These are phyloP conservation scores for Kwoniella dejecticola DNA, from an alignment of 768 basidiomycete species.

Conservation along the genomic window DNA sequence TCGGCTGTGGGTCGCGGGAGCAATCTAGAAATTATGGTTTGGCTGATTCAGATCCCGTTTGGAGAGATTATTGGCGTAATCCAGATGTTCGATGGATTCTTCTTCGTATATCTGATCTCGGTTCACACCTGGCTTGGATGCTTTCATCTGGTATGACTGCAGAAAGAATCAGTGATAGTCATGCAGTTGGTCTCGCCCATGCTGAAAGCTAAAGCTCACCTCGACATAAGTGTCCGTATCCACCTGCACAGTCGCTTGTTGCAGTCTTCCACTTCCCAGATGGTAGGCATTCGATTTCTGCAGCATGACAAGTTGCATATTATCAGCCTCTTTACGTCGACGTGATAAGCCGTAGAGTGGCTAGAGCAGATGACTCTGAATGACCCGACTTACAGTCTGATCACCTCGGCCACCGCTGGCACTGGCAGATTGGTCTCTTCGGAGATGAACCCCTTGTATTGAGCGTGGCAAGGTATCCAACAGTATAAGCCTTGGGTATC, in stretches of 20 bases:
- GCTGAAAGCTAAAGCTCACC: constrained; percentile 2
- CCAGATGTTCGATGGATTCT: constrained; percentile 7
- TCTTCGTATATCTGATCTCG: background rate
- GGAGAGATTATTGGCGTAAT: constrained; percentile 5
- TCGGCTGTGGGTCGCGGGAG: too few relatives aligned
- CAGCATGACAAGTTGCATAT: background rate
- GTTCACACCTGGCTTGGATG: background rate
- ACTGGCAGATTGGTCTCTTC: background rate
- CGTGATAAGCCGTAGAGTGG: background rate
- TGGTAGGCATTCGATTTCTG: constrained; percentile 15
- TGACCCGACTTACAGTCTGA: background rate
- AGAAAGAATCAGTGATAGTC: too few relatives aligned
- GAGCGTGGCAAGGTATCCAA: constrained; percentile 13
- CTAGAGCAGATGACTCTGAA: background rate
- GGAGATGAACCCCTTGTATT: constrained; percentile 20
- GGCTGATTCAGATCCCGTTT: constrained; percentile 3
- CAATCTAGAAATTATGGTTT: background rate
- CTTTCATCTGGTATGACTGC: background rate
- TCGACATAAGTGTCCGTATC: constrained; percentile 17
- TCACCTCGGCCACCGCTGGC: background rate
- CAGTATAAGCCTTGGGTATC: constrained; percentile 13
- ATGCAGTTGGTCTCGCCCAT: too few relatives aligned
- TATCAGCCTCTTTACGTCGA: background rate
- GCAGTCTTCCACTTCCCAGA: background rate
- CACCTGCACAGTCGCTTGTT: constrained; percentile 19